These are phyloP conservation scores for Pulicaria dysenterica DNA, from an alignment of 129 eudicot species.

Conservation along the genomic window DNA sequence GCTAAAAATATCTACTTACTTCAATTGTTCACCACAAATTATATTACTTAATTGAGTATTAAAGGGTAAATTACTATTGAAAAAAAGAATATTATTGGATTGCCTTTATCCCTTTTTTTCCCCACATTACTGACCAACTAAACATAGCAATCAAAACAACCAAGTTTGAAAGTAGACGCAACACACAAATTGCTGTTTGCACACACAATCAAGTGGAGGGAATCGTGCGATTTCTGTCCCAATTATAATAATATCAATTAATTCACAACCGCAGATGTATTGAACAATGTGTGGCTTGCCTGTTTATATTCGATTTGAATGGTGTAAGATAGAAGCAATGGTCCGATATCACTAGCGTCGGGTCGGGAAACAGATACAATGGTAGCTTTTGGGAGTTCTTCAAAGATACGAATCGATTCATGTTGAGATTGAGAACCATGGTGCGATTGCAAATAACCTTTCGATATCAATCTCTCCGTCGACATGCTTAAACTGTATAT, in stretches of 20 bases:
- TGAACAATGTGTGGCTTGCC: constrained; percentile 34
- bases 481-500: constrained; percentile 39
- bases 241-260: background rate
- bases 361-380: constrained; percentile 82
- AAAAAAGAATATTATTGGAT: too few species aligned
- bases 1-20: too few species aligned
- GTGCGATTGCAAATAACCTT: constrained; percentile 37
- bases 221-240: background rate
- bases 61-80: too few species aligned
- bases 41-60: too few species aligned
- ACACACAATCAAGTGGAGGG: constrained; percentile 1
- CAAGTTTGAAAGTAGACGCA: background rate
- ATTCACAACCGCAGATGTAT: background rate
- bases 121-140: constrained; percentile 9
- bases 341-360: constrained; percentile 80
- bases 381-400: constrained; percentile 77
- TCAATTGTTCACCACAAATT: too few species aligned
- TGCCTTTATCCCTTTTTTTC: background rate
- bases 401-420: constrained; percentile 58
- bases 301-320: constrained; percentile 87
- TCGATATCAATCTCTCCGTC: constrained; percentile 55
- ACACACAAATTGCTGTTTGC: constrained; percentile 10
- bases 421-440: constrained; percentile 38
- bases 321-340: constrained; percentile 84
- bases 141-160: background rate